Conservation (phyloP, 371 early-diverging fungal species). For the Massospora cicadina region DNA sequence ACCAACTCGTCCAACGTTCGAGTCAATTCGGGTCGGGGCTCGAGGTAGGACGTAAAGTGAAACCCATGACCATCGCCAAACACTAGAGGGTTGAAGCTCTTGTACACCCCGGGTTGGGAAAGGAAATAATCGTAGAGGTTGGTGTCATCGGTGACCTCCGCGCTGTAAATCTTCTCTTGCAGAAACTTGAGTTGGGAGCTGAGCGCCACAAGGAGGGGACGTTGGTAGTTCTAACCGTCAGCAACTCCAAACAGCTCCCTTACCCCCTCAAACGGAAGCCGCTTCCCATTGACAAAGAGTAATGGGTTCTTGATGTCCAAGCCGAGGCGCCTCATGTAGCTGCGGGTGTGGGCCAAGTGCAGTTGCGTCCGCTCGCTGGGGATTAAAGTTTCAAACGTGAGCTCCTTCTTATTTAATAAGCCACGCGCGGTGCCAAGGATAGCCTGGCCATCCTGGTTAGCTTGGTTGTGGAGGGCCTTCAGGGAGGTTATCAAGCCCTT, state of each 20-base stretch:
- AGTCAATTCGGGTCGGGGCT: background rate
- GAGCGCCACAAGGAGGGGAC: constrained; percentile 17
- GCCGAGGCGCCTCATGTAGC: constrained; percentile 3
- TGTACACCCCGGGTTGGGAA: constrained; percentile 29
- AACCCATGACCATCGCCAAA: background rate
- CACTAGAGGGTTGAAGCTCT: constrained; percentile 35
- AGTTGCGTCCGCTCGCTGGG: background rate
- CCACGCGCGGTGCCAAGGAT: background rate
- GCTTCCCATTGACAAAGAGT: constrained; percentile 67
- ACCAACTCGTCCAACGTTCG: background rate
- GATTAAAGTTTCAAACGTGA: background rate
- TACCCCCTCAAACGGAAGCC: constrained; percentile 36
- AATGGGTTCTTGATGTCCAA: background rate
- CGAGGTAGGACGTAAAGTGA: background rate
- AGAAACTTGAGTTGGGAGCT: constrained; percentile 20
- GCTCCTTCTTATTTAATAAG: background rate
- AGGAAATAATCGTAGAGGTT: constrained; percentile 50
- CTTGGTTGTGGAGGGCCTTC: background rate
- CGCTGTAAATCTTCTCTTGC: constrained; percentile 22
- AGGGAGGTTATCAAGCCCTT: background rate
- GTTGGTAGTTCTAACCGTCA: constrained; percentile 12
- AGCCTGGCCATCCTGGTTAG: background rate
- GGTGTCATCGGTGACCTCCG: constrained; percentile 25
- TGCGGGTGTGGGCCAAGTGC: background rate
- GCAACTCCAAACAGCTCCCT: constrained; percentile 1